Evolutionary conservation across 495 filamentous ascomycete genomes (phyloP).

Genomic region (Glutinoglossum americanum): DNA sequence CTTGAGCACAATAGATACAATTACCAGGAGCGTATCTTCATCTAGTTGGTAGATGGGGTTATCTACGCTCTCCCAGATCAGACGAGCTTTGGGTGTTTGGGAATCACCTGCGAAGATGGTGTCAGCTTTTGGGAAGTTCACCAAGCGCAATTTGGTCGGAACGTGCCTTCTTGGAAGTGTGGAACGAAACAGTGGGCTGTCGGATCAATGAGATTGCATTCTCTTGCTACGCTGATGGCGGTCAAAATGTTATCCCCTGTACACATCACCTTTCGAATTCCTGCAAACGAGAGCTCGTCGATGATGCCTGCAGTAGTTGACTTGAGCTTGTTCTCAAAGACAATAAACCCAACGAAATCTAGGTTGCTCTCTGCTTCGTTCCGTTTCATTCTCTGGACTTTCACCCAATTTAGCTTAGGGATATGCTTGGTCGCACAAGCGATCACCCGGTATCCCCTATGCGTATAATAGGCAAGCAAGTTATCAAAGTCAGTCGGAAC

Average conservation of each 20-base stretch:
- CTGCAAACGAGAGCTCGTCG: slow-evolving; percentile 60
- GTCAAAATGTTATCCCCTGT: slow-evolving; percentile 98
- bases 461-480: slow-evolving; percentile 69
- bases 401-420: slow-evolving; percentile 71
- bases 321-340: slow-evolving; percentile 98
- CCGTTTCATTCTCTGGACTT: slow-evolving; percentile 80
- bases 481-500: slow-evolving; percentile 83
- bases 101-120: slow-evolving; percentile 25
- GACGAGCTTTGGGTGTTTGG: slow-evolving; percentile 41
- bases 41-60: slow-evolving; percentile 57
- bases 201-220: slow-evolving; percentile 65
- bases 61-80: slow-evolving; percentile 85
- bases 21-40: slow-evolving; percentile 47
- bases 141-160: neutral
- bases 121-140: slow-evolving; percentile 3
- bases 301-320: slow-evolving; percentile 56
- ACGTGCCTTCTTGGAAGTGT: slow-evolving; percentile 53
- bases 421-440: slow-evolving; percentile 82
- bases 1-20: slow-evolving; percentile 3
- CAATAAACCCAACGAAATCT: slow-evolving; percentile 82
- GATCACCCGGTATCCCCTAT: slow-evolving; percentile 93
- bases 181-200: slow-evolving; percentile 80
- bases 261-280: slow-evolving; percentile 86
- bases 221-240: slow-evolving; percentile 85
- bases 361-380: slow-evolving; percentile 62